Conservation (phyloP, 2,329 filamentous ascomycete species). For the Trichoderma afroharzianum region DNA sequence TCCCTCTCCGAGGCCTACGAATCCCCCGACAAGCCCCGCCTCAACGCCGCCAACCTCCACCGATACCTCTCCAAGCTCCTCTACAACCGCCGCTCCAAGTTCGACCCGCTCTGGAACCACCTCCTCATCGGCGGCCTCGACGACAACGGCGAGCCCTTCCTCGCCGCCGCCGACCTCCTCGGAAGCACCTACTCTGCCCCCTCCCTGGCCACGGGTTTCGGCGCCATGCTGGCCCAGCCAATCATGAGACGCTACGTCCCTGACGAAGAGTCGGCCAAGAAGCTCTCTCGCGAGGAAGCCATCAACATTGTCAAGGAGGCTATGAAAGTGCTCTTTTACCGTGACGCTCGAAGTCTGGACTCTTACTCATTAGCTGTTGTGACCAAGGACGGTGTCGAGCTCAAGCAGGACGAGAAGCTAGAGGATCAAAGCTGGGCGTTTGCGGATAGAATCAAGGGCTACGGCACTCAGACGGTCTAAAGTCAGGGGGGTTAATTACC, state of each 20-base stretch:
- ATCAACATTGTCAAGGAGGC: constrained; percentile 81
- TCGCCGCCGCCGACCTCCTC: constrained; percentile 85
- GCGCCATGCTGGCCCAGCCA: constrained; percentile 86
- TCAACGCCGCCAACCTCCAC: constrained; percentile 92
- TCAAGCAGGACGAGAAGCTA: constrained; percentile 81
- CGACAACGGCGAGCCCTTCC: constrained; percentile 75
- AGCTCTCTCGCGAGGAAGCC: constrained; percentile 73
- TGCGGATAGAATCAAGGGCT: constrained; percentile 89
- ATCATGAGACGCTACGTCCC: constrained; percentile 81
- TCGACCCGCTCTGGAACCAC: constrained; percentile 97
- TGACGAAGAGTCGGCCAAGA: constrained; percentile 72
- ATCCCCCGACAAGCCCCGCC: constrained; percentile 40
- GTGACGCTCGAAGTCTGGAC: constrained; percentile 89
- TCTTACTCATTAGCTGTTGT: constrained; percentile 88
- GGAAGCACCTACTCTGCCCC: constrained; percentile 89
- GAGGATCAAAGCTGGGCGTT: constrained; percentile 98
- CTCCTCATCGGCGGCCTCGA: constrained; percentile 88
- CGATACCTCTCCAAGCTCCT: constrained; percentile 94
- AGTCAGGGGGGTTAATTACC: neutral
- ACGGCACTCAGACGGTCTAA: constrained; percentile 79
- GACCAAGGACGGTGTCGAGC: constrained; percentile 80
- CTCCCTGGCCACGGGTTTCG: constrained; percentile 88
- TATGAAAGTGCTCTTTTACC: constrained; percentile 98
- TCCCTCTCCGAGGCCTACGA: constrained; percentile 86
- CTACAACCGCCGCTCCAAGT: constrained; percentile 90